Conservation (phyloP, 768 basidiomycete genomes). For the Sistotremastrum suecicum region DNA sequence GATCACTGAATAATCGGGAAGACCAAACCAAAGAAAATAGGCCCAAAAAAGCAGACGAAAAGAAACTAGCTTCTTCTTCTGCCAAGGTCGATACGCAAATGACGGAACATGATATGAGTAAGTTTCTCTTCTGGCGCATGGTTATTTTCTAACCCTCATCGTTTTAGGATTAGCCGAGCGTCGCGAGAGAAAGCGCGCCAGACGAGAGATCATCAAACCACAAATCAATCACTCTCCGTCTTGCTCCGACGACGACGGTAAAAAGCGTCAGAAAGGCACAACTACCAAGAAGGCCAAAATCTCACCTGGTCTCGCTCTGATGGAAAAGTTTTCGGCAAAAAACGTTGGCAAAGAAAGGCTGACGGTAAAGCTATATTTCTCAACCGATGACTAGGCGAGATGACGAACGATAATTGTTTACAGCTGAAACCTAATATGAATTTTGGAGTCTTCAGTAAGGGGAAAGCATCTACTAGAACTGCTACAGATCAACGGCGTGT, state of each 20-base stretch:
- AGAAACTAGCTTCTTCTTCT: no score
- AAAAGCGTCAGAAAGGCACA: constrained; percentile 8
- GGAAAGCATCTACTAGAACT: constrained; percentile 41
- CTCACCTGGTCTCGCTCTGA: constrained; percentile 41
- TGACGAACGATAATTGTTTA: not conserved
- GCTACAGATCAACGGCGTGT: constrained; percentile 10
- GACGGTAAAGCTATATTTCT: constrained; percentile 28
- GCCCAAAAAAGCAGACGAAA: no score
- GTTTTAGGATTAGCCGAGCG: constrained; percentile 47
- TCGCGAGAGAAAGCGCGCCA: constrained; percentile 46
- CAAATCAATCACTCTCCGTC: constrained; percentile 5
- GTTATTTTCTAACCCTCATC: not conserved
- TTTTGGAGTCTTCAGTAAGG: constrained; percentile 50
- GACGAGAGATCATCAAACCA: constrained; percentile 38
- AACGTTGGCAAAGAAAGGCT: constrained; percentile 49
- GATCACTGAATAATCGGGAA: no score
- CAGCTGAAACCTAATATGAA: constrained; percentile 31
- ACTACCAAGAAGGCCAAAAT: constrained; percentile 18
- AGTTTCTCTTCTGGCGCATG: not conserved
- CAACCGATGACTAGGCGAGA: not conserved
- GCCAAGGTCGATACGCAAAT: no score
- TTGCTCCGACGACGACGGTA: constrained; percentile 3
- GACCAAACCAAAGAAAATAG: no score
- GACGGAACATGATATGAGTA: not conserved
- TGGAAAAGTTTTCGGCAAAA: constrained; percentile 52